A percentile compares a stretch with the other conserved stretches of the same genome.
Conservation (phyloP, 768 basidiomycete species). For the Agrocybe chaxingu region DNA sequence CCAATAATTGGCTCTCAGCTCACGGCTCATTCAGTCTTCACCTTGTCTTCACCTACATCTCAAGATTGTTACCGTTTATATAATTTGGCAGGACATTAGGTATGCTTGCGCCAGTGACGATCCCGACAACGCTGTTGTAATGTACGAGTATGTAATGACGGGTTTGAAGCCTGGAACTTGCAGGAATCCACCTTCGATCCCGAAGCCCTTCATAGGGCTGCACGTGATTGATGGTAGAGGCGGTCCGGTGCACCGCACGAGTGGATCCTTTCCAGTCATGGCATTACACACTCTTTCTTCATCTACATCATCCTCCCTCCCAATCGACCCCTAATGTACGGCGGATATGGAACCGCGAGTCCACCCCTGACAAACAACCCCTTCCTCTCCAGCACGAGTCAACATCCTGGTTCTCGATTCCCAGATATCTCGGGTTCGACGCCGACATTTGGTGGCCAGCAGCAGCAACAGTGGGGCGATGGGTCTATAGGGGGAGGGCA, state of each 20-base stretch:
- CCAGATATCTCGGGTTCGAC: slow-evolving; percentile 52
- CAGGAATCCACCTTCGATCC: neutral
- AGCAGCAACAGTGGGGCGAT: slow-evolving; percentile 17
- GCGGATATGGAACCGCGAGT: slow-evolving; percentile 34
- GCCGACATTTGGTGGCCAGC: slow-evolving; percentile 23
- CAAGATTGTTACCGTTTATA: too few species aligned
- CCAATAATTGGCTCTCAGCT: too few species aligned
- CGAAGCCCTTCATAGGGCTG: neutral
- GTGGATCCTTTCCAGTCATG: neutral
- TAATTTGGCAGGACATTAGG: too few species aligned
- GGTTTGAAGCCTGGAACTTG: neutral
- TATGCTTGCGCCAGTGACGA: neutral
- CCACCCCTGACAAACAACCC: slow-evolving; percentile 61
- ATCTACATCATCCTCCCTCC: slow-evolving; percentile 8
- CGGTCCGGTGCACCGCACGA: too few species aligned
- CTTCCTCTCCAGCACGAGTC: slow-evolving; percentile 48
- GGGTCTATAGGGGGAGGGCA: slow-evolving; percentile 14
- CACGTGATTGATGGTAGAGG: neutral
- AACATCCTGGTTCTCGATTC: slow-evolving; percentile 51
- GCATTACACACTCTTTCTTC: neutral
- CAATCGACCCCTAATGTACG: slow-evolving; percentile 32
- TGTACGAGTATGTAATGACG: slow-evolving; percentile 2
- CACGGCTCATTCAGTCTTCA: neutral
- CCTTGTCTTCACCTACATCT: neutral
- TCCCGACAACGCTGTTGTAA: neutral